phyloP scores from a whole-genome alignment of 73 alveolate genomes.

The Blepharisma japonicum region DNA sequence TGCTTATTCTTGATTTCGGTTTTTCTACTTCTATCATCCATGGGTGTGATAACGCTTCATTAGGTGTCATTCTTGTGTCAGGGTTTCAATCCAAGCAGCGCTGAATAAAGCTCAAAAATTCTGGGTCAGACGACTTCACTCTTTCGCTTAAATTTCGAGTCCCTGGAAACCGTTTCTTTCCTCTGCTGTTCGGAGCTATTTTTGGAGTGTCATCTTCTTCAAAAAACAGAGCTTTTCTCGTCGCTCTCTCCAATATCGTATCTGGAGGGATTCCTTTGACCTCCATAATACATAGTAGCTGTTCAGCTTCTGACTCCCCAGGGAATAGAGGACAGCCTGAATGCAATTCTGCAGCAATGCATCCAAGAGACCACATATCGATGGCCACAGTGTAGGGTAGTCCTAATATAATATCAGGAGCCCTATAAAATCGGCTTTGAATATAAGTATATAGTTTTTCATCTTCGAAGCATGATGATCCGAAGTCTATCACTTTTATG shows the following conservation, averaged over 20 bases:
- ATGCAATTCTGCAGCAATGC: slow-evolving; percentile 68
- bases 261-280: slow-evolving; percentile 60
- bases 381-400: slow-evolving; percentile 70
- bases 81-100: slow-evolving; percentile 39
- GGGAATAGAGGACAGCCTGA: slow-evolving; percentile 72
- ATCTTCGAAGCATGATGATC: slow-evolving; percentile 44
- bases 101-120: slow-evolving; percentile 22
- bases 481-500: slow-evolving; percentile 87
- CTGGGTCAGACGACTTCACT: slow-evolving; percentile 15
- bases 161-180: slow-evolving; percentile 37
- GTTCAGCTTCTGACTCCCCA: slow-evolving; percentile 68
- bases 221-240: slow-evolving; percentile 35
- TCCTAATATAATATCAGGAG: slow-evolving; percentile 90
- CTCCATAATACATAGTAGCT: slow-evolving; percentile 65
- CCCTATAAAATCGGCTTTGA: slow-evolving; percentile 71
- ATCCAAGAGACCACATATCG: slow-evolving; percentile 89
- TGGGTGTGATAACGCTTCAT: slow-evolving; percentile 30
- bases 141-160: background rate
- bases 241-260: background rate
- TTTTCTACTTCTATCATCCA: slow-evolving; percentile 25
- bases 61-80: slow-evolving; percentile 24
- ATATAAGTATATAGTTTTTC: slow-evolving; percentile 37
- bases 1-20: background rate
- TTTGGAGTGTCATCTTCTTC: slow-evolving; percentile 35
- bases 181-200: slow-evolving; percentile 33